These are phyloP conservation scores for Choiromyces venosus DNA, from an alignment of 495 filamentous ascomycete species.

Conservation along the genomic window DNA sequence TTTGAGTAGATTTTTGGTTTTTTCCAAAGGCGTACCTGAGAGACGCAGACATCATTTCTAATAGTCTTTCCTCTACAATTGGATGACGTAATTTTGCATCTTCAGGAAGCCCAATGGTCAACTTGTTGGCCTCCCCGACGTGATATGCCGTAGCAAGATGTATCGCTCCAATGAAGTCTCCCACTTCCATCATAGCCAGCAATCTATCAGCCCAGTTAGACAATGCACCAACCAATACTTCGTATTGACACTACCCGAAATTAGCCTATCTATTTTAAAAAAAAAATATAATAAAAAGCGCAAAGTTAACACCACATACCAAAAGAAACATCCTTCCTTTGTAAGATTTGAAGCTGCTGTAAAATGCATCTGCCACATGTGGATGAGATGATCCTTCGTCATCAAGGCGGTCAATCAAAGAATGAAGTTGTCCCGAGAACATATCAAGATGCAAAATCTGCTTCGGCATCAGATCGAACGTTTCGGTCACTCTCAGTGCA, in stretches of 20 bases:
- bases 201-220: constrained; percentile 98
- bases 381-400: constrained; percentile 87
- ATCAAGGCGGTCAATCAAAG: constrained; percentile 78
- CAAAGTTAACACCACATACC: constrained; percentile 19
- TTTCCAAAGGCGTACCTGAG: constrained; percentile 81
- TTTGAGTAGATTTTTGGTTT: constrained; percentile 39
- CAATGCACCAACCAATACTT: constrained; percentile 77
- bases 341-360: constrained; percentile 93
- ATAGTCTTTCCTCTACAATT: constrained; percentile 78
- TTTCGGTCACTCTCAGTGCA: constrained; percentile 82
- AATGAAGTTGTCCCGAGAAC: constrained; percentile 76
- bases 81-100: constrained; percentile 68
- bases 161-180: constrained; percentile 88
- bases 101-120: constrained; percentile 89
- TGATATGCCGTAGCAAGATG: constrained; percentile 86
- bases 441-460: constrained; percentile 87
- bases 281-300: neutral
- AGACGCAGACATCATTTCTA: constrained; percentile 93
- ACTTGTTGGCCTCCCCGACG: constrained; percentile 76
- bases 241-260: constrained; percentile 62
- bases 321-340: constrained; percentile 90
- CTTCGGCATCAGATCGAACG: constrained; percentile 83
- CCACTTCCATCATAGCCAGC: constrained; percentile 91
- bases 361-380: constrained; percentile 93
- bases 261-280: constrained; percentile 15